Evolutionary conservation across 2,329 filamentous ascomycete genomes (phyloP), one percentile per base, ranked within the genome.

Genomic region (Daldinia eschscholtzii): DNA sequence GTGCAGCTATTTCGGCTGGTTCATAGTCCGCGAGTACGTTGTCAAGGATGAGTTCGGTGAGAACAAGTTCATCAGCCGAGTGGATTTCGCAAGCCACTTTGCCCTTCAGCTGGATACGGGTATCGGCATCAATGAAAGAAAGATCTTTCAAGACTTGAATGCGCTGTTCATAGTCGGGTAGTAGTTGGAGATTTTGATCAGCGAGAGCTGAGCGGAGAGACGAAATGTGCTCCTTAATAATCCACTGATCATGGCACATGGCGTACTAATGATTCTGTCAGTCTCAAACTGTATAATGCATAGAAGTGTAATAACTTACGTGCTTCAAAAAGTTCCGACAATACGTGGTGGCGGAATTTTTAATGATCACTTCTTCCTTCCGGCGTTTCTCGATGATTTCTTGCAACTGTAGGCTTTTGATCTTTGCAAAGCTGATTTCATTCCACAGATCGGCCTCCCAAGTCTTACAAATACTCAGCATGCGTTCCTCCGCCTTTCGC

Each of bases 31-130:
- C 94, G 2, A 99, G 89, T 1, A 98, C 93, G 75, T 99, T 99
- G 81, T 99, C 96, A 18, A 99, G 89, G 55, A 99, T 94, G 5
- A 98, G 88, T 79, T 99, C 96, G 0, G 96, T 99, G 18, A 99
- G 88, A 0, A 99, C 95, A 0, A 99, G 87, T 80, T 99, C 96
- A 78, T 98, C 95, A 18, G 94, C 94, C 0, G 95, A 98, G 81
- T 98, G 96, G 67, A 99, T 95, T 81, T 99, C 96, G 82, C 96
- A 99, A 4, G 96, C 96, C 23, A 99, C 96, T 80, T 98, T 98
- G 80, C 96, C 96, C 82, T 99, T 99, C 70, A 99, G 88, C 81
- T 97, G 93, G 42, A 99, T 97, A 23, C 95, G 91, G 4, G 91
- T 91, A 50, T 91, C 89, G 3, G 92, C 90, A 76, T 99, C 96